These are phyloP conservation scores for Smittium mucronatum DNA, from an alignment of 371 early-diverging fungal species.

Conservation along the genomic window DNA sequence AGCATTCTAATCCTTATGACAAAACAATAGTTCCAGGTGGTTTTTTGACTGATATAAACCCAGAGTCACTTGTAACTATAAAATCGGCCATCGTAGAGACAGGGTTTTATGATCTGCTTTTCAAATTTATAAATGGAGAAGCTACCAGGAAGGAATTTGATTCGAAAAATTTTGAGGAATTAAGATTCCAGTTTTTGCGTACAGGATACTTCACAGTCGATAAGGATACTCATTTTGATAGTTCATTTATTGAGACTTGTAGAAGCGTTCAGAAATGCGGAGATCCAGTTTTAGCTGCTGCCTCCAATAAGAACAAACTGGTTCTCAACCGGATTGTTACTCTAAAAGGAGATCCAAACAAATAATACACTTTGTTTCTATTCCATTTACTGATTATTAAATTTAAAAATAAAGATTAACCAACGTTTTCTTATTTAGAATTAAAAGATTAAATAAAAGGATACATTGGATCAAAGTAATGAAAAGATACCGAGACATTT, in stretches of 20 bases:
- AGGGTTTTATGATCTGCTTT: constrained; percentile 54
- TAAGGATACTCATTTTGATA: constrained; percentile 57
- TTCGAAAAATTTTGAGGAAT: constrained; percentile 38
- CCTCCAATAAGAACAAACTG: constrained; percentile 15
- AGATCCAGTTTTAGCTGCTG: constrained; percentile 29
- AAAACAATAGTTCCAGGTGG: constrained; percentile 71
- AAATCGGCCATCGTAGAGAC: constrained; percentile 70
- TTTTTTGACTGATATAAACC: constrained; percentile 84
- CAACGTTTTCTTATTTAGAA: no score
- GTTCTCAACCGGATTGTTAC: constrained; percentile 87
- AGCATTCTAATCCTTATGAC: constrained; percentile 76
- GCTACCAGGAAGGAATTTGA: constrained; percentile 21
- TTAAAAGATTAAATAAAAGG: no score
- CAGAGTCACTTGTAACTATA: constrained; percentile 55
- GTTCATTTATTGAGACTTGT: constrained; percentile 14
- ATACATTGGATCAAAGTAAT: no score
- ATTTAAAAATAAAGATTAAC: background rate
- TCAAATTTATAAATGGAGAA: constrained; percentile 14
- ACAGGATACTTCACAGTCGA: constrained; percentile 97
- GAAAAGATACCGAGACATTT: no score
- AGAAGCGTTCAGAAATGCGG: constrained; percentile 21
- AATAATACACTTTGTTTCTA: constrained; percentile 20
- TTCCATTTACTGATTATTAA: background rate
- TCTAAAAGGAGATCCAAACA: constrained; percentile 80
- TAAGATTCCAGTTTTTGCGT: constrained; percentile 92